Evolutionary conservation across 306 rosid species (phyloP).

Genomic region (Fragaria ananassa): DNA sequence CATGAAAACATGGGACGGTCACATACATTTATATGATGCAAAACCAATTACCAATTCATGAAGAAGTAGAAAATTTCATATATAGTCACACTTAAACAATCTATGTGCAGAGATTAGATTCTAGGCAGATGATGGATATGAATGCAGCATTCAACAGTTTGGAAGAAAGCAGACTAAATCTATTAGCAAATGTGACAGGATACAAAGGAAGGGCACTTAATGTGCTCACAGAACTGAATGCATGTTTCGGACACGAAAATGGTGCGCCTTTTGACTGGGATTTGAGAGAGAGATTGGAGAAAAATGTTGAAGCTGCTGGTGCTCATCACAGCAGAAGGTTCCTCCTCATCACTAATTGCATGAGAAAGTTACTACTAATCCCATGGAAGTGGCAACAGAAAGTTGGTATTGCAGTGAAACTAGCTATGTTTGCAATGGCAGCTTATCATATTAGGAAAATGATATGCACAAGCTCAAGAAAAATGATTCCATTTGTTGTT

Average conservation of each 20-base stretch:
- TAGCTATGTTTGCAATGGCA: constrained; percentile 2
- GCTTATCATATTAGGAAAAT: constrained; percentile 11
- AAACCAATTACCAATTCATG: not conserved
- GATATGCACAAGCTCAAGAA: constrained; percentile 3
- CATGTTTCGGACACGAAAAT: constrained; percentile 26
- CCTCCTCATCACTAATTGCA: not conserved
- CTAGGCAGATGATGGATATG: constrained; percentile 25
- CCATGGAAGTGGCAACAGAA: constrained; percentile 23
- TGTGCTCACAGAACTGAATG: constrained; percentile 30
- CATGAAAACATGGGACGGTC: not conserved
- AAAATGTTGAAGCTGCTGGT: not conserved
- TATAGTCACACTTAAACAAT: not conserved
- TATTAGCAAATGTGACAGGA: constrained; percentile 22
- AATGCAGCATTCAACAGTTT: constrained; percentile 18
- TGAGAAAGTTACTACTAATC: not conserved
- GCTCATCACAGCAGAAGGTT: not conserved
- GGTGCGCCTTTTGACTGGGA: constrained; percentile 4
- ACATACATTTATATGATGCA: not conserved
- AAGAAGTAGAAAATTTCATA: not conserved
- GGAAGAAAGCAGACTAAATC: constrained; percentile 32
- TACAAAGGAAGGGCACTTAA: constrained; percentile 24
- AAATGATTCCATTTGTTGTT: not conserved
- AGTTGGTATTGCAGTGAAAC: constrained; percentile 23
- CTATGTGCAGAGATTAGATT: constrained; percentile 23
- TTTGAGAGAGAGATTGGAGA: not conserved